Percentiles rank a stretch among this genome's conserved stretches.
Evolutionary conservation across 2,329 filamentous ascomycete species (phyloP).

Genomic region (Aspergillus tamarii): DNA sequence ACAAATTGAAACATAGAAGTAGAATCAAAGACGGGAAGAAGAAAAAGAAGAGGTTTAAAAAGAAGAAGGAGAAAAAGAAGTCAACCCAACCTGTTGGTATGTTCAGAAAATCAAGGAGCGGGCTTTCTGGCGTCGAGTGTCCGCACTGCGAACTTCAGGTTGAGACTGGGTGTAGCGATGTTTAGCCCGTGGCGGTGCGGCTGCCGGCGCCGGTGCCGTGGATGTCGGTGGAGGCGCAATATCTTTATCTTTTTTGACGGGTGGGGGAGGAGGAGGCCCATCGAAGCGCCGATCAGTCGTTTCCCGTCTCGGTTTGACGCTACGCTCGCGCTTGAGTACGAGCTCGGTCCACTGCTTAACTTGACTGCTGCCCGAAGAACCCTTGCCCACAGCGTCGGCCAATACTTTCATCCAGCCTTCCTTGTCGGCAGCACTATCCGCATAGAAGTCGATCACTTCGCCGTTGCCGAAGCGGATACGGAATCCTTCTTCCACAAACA

Average conservation of each 20-base stretch:
- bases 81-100: not conserved
- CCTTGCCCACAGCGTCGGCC: conserved; percentile 68
- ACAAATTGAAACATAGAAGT: not conserved
- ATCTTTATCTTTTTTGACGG: conserved; percentile 32
- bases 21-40: not conserved
- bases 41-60: not conserved
- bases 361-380: conserved; percentile 46
- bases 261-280: conserved; percentile 26
- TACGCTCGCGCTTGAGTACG: conserved; percentile 55
- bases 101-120: conserved; percentile 46
- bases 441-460: conserved; percentile 98
- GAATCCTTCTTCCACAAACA: conserved; percentile 99
- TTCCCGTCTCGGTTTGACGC: conserved; percentile 36
- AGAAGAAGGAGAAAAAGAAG: not conserved
- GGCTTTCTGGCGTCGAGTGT: conserved; percentile 45
- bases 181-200: conserved; percentile 31
- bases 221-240: conserved; percentile 25
- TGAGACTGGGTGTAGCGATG: conserved; percentile 47
- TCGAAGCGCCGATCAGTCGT: conserved; percentile 30
- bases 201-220: conserved; percentile 33
- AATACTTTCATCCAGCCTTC: conserved; percentile 94
- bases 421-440: conserved; percentile 83
- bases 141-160: conserved; percentile 39
- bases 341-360: conserved; percentile 65
- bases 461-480: conserved; percentile 98